Conservation (phyloP, 2,329 filamentous ascomycete genomes). For the Colletotrichum sp. region DNA sequence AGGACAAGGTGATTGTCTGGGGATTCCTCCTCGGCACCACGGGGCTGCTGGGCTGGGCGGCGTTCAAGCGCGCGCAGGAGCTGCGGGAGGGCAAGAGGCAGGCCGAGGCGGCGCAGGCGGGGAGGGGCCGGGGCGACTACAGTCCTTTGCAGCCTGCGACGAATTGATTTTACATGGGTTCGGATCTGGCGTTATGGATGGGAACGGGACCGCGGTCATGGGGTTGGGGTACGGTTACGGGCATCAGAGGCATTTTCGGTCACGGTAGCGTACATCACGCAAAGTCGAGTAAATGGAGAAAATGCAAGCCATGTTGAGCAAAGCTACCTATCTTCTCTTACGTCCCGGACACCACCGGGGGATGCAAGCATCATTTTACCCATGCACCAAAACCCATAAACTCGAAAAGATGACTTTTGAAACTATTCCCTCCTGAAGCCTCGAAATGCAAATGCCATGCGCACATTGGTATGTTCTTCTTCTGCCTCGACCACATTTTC, state of each 20-base stretch:
- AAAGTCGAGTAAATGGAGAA: neutral
- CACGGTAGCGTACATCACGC: neutral
- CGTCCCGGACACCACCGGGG: neutral
- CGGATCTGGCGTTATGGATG: neutral
- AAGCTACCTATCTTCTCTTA: neutral
- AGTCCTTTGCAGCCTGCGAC: neutral
- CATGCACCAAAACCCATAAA: slow-evolving; percentile 4
- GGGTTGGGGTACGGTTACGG: rapidly evolving
- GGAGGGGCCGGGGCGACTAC: slow-evolving; percentile 19
- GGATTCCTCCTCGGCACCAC: slow-evolving; percentile 65
- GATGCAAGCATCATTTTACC: slow-evolving; percentile 7
- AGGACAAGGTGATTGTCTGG: slow-evolving; percentile 72
- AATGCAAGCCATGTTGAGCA: neutral
- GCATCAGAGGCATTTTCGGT: neutral
- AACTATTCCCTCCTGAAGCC: neutral
- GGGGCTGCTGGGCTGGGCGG: slow-evolving; percentile 66
- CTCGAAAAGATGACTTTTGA: neutral
- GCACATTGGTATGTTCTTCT: neutral
- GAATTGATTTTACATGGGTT: neutral
- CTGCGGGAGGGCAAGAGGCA: slow-evolving; percentile 33
- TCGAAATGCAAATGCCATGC: slow-evolving; percentile 14
- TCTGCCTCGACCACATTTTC: neutral
- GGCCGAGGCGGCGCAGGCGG: slow-evolving; percentile 1
- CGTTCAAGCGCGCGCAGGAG: slow-evolving; percentile 53
- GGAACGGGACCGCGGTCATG: neutral